phyloP scores from a whole-genome alignment of 495 filamentous ascomycete genomes.

The Cercophora scortea region DNA sequence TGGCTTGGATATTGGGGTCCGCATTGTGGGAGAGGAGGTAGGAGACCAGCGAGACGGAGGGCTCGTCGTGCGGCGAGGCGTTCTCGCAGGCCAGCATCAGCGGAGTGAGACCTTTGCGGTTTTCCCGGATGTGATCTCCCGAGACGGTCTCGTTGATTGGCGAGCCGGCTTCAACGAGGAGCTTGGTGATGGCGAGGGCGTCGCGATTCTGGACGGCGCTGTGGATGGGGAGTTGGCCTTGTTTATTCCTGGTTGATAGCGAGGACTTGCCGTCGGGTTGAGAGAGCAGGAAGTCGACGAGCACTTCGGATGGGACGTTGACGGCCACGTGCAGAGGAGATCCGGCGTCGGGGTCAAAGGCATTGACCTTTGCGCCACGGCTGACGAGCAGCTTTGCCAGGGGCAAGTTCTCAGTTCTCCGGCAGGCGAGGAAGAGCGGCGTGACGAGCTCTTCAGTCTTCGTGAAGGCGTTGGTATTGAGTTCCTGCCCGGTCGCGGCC shows the following conservation, averaged over 20 bases:
- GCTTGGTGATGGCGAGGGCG: not conserved
- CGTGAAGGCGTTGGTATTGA: not conserved
- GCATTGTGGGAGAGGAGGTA: slow-evolving; percentile 7
- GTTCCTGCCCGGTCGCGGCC: not conserved
- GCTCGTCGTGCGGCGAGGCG: not conserved
- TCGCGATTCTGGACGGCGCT: not conserved
- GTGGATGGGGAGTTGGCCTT: not conserved
- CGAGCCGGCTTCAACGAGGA: not conserved
- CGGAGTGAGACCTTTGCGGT: not conserved
- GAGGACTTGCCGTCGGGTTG: not conserved
- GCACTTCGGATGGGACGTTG: not conserved
- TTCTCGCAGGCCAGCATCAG: not conserved
- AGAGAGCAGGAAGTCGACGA: not conserved
- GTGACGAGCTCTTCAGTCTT: not conserved
- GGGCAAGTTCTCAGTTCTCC: not conserved
- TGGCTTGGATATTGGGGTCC: not conserved
- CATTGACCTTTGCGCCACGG: slow-evolving; percentile 13
- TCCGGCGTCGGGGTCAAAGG: not conserved
- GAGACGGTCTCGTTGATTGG: not conserved
- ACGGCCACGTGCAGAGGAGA: not conserved
- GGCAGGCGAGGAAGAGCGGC: slow-evolving; percentile 5
- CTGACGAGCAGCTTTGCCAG: slow-evolving; percentile 11
- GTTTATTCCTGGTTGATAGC: not conserved
- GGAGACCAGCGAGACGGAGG: not conserved
- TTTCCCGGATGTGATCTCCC: not conserved